These are phyloP conservation scores for Dioscorea alata DNA, from an alignment of 106 monocot genomes.

Conservation along the genomic window DNA sequence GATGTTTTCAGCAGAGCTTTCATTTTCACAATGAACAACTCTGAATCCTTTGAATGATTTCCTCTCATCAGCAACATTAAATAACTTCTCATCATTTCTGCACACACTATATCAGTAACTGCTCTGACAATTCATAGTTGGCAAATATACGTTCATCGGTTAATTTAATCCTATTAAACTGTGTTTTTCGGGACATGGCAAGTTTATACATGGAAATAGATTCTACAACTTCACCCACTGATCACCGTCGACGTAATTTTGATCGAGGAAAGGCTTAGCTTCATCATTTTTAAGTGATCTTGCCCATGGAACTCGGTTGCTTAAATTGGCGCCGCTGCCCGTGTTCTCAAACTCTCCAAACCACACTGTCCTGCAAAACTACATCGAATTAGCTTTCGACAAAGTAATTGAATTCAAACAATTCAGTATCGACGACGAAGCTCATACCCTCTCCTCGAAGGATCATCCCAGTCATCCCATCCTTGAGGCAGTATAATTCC, in stretches of 20 bases:
- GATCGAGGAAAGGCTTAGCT: constrained; percentile 56
- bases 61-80: background rate
- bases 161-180: background rate
- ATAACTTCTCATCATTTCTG: background rate
- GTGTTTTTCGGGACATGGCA: no score
- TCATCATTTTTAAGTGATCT: constrained; percentile 53
- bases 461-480: constrained; percentile 92
- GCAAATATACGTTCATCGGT: constrained; percentile 1
- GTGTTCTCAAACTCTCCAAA: constrained; percentile 76
- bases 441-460: constrained; percentile 58
- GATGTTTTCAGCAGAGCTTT: no score
- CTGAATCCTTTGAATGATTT: no score
- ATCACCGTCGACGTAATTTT: constrained; percentile 59
- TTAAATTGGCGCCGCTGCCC: constrained; percentile 50
- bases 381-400: no score
- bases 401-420: no score
- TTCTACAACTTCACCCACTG: constrained; percentile 69
- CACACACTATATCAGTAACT: background rate
- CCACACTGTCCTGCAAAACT: constrained; percentile 48
- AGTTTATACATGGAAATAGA: background rate
- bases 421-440: background rate
- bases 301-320: constrained; percentile 56
- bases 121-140: constrained; percentile 12
- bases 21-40: no score
- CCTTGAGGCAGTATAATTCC: constrained; percentile 59